Evolutionary conservation across 73 alveolate species (phyloP).

Genomic region (Paramecium biaurelia): DNA sequence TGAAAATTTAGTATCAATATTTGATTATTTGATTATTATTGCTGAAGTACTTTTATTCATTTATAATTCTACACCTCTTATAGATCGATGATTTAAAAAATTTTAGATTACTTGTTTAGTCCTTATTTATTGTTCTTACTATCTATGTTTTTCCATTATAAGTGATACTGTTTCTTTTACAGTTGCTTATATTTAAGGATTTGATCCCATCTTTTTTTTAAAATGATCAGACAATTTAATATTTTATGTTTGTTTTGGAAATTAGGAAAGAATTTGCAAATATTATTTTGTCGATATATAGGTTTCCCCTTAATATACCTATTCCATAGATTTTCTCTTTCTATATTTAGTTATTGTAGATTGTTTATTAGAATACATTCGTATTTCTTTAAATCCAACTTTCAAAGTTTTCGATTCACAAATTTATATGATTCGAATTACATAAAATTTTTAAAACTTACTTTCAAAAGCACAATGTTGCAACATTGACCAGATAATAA

Average conservation of each 20-base stretch:
- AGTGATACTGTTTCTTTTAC: background rate
- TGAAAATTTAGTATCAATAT: background rate
- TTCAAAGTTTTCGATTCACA: background rate
- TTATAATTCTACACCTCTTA: background rate
- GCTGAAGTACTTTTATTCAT: background rate
- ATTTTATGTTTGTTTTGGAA: background rate
- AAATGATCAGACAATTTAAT: background rate
- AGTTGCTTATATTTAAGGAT: background rate
- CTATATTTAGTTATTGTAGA: background rate
- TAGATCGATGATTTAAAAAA: background rate
- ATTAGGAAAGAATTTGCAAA: background rate
- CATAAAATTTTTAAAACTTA: background rate
- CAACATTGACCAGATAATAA: background rate
- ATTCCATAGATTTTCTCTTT: background rate
- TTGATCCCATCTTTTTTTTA: background rate
- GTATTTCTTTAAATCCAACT: background rate
- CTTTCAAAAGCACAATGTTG: background rate
- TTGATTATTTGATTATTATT: background rate
- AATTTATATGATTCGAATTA: background rate
- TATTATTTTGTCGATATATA: background rate
- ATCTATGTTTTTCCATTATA: background rate
- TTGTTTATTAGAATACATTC: background rate
- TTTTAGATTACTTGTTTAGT: background rate
- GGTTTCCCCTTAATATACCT: background rate
- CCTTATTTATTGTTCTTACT: too few relatives aligned